Conservation (phyloP, 2,329 filamentous ascomycete species). For the Monilinia vaccinii-corymbosi region DNA sequence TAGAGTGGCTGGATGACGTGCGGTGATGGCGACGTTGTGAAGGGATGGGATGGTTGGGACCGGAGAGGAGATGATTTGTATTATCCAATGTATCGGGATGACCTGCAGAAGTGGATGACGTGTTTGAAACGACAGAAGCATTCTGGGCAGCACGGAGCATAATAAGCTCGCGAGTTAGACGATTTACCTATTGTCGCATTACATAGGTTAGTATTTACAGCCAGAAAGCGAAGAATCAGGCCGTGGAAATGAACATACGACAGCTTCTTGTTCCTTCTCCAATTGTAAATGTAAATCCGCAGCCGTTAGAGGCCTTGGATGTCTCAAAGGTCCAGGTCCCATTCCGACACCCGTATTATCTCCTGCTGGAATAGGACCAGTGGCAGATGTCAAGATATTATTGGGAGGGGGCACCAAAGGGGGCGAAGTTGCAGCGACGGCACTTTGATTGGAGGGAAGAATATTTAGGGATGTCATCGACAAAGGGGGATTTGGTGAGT, state of each 20-base stretch:
- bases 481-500: conserved; percentile 47
- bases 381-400: conserved; percentile 7
- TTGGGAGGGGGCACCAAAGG: conserved; percentile 21
- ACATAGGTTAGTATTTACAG: neutral
- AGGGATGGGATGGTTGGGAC: conserved; percentile 49
- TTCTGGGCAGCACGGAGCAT: conserved; percentile 67
- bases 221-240: neutral
- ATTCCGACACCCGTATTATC: conserved; percentile 40
- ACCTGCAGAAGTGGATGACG: conserved; percentile 51
- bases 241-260: conserved; percentile 47
- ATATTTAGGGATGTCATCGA: conserved; percentile 62
- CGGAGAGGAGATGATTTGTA: conserved; percentile 46
- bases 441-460: conserved; percentile 33
- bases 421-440: conserved; percentile 23
- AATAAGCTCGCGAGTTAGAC: conserved; percentile 79
- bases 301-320: conserved; percentile 79
- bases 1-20: conserved; percentile 41
- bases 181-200: conserved; percentile 60
- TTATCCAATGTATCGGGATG: conserved; percentile 40
- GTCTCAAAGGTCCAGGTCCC: conserved; percentile 67
- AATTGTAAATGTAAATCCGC: conserved; percentile 83
- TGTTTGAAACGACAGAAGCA: conserved; percentile 55
- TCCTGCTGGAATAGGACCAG: conserved; percentile 4
- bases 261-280: conserved; percentile 91
- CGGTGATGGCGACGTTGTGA: conserved; percentile 47